phyloP scores from a whole-genome alignment of 1,284 basidiomycete species.

The Moesziomyces antarcticus region DNA sequence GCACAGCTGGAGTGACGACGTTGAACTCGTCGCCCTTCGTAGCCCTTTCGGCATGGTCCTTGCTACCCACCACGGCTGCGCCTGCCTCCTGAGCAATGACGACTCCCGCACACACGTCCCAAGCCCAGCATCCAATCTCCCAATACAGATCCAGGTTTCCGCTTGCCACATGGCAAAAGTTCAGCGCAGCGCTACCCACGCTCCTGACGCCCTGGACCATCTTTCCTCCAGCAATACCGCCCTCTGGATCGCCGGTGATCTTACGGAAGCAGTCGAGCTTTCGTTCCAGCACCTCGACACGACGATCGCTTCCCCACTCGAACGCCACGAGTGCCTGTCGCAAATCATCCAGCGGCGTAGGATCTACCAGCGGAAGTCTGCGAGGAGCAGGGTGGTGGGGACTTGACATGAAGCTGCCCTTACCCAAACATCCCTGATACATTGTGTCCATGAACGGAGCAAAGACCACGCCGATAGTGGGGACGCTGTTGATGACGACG shows the following conservation, averaged over 20 bases:
- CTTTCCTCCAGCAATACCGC: conserved; percentile 75
- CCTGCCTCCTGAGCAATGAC: conserved; percentile 88
- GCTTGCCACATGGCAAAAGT: conserved; percentile 58
- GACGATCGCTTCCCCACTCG: conserved; percentile 91
- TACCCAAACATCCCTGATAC: conserved; percentile 83
- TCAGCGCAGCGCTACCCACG: conserved; percentile 62
- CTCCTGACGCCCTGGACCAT: conserved; percentile 80
- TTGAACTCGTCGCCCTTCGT: conserved; percentile 72
- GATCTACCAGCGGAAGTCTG: conserved; percentile 74
- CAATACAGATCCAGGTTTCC: conserved; percentile 64
- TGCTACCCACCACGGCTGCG: conserved; percentile 47
- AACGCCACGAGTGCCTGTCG: conserved; percentile 85
- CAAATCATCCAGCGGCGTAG: conserved; percentile 79
- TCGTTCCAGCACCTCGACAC: conserved; percentile 70
- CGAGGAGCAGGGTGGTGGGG: conserved; percentile 69
- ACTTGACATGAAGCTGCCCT: conserved; percentile 78
- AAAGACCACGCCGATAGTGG: conserved; percentile 75
- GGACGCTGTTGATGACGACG: conserved; percentile 81
- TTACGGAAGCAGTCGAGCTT: conserved; percentile 80
- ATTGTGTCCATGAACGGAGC: conserved; percentile 85
- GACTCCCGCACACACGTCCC: conserved; percentile 78
- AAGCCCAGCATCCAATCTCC: conserved; percentile 68
- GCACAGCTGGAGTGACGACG: conserved; percentile 74
- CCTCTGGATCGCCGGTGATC: conserved; percentile 78
- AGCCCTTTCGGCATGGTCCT: conserved; percentile 47